phyloP scores from a whole-genome alignment of 495 filamentous ascomycete genomes.

The Echria macrotheca region DNA sequence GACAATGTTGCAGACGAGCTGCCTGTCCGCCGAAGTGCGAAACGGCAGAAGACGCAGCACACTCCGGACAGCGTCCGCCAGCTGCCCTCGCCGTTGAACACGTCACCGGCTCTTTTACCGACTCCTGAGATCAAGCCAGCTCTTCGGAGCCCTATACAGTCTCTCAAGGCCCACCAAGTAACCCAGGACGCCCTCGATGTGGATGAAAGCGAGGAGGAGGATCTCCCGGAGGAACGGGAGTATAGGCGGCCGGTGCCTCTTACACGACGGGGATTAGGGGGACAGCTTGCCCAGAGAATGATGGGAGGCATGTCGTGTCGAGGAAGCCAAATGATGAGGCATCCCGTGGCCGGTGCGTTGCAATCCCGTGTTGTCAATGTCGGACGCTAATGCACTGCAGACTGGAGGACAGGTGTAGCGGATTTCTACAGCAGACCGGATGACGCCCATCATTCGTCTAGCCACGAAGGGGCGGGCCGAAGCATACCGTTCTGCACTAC shows the following conservation, averaged over 20 bases:
- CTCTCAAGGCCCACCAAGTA: conserved; percentile 27
- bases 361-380: not conserved
- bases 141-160: conserved; percentile 34
- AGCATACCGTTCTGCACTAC: conserved; percentile 76
- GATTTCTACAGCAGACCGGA: conserved; percentile 63
- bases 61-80: conserved; percentile 13
- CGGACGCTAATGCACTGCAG: conserved; percentile 19
- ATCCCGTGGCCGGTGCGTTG: conserved; percentile 30
- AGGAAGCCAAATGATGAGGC: conserved; percentile 27
- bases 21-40: conserved; percentile 20
- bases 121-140: conserved; percentile 22
- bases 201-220: conserved; percentile 27
- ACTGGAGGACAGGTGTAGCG: conserved; percentile 70
- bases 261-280: conserved; percentile 34
- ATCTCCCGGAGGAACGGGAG: conserved; percentile 5
- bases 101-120: conserved; percentile 21
- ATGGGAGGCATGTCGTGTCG: conserved; percentile 32
- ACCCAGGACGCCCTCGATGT: conserved; percentile 14
- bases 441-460: conserved; percentile 57
- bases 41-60: conserved; percentile 39
- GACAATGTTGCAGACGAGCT: conserved; percentile 19
- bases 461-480: conserved; percentile 47
- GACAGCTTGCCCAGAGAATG: conserved; percentile 38
- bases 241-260: conserved; percentile 26
- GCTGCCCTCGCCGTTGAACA: conserved; percentile 12